Percentiles rank a stretch among this genome's conserved stretches.
Evolutionary conservation across 2,329 filamentous ascomycete genomes (phyloP).

Genomic region (Fusarium verrucosum): DNA sequence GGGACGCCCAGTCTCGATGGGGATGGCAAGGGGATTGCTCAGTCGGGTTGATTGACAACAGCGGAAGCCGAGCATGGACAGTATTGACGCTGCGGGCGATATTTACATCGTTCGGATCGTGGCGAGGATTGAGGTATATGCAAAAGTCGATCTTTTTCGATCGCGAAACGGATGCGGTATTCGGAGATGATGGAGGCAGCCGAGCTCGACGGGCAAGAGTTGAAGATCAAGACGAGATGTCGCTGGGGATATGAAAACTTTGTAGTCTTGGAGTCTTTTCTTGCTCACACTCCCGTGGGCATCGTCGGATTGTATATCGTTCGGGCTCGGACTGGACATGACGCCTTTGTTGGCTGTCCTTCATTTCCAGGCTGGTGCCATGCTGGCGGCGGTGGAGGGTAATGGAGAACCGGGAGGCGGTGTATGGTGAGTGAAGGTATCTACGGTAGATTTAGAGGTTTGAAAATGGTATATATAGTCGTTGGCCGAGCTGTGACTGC

Average conservation of each 20-base stretch:
- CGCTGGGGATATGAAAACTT: not conserved
- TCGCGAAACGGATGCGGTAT: not conserved
- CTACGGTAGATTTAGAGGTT: not conserved
- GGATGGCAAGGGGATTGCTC: constrained; percentile 2
- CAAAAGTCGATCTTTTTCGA: constrained; percentile 24
- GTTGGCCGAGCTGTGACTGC: not conserved
- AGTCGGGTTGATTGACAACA: not conserved
- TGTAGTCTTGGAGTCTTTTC: not conserved
- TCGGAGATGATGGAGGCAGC: not conserved
- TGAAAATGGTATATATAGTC: no score
- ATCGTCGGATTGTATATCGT: not conserved
- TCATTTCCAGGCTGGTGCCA: not conserved
- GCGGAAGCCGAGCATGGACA: not conserved
- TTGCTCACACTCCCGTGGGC: no score
- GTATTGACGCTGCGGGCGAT: not conserved
- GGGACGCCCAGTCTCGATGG: constrained; percentile 22
- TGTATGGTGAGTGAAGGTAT: not conserved
- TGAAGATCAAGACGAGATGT: not conserved
- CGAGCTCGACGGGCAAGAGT: no score
- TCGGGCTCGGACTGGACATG: not conserved
- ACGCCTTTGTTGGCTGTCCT: not conserved
- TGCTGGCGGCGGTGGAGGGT: not conserved
- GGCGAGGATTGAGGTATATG: not conserved
- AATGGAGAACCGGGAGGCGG: not conserved
- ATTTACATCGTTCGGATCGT: not conserved